Percentiles rank a stretch among this genome's conserved stretches.
Evolutionary conservation across 1,284 basidiomycete genomes (phyloP).

Genomic region (Ustilago trichophora): DNA sequence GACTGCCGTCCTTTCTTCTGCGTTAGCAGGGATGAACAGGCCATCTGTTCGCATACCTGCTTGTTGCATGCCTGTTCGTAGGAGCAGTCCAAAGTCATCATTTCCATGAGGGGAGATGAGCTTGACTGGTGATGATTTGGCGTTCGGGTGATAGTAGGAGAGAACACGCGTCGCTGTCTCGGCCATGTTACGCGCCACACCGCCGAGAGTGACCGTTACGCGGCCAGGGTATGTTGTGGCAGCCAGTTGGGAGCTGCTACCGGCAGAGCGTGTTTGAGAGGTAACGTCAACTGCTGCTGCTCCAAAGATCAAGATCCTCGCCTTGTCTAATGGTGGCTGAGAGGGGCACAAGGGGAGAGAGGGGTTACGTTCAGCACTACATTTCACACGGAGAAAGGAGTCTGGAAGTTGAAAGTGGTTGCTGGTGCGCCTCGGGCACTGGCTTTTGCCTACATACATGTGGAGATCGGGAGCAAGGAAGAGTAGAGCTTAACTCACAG

Average conservation of each 20-base stretch:
- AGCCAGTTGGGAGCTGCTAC: constrained; percentile 3
- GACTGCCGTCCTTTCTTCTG: constrained; percentile 73
- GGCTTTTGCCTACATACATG: constrained; percentile 20
- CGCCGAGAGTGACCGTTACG: constrained; percentile 80
- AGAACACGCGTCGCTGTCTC: constrained; percentile 81
- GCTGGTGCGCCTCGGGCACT: background rate
- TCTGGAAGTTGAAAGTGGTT: background rate
- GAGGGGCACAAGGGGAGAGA: background rate
- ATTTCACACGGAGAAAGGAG: constrained; percentile 3
- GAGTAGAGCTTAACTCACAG: constrained; percentile 15
- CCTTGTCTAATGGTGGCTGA: background rate
- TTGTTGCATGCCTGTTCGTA: constrained; percentile 72
- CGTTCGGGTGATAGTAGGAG: constrained; percentile 50
- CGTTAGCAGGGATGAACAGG: constrained; percentile 69
- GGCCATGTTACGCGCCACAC: constrained; percentile 92
- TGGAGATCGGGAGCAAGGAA: background rate
- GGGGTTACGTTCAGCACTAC: constrained; percentile 15
- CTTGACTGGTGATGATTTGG: constrained; percentile 21
- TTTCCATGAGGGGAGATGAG: constrained; percentile 69
- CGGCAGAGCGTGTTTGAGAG: constrained; percentile 31
- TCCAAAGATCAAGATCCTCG: constrained; percentile 53
- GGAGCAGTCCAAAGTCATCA: constrained; percentile 68
- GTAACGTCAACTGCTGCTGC: constrained; percentile 63
- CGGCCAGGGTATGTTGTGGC: constrained; percentile 79
- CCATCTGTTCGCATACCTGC: constrained; percentile 85